Base-by-base conservation (phyloP, 2,329 filamentous ascomycete species). In the Aspergillus felis region DNA sequence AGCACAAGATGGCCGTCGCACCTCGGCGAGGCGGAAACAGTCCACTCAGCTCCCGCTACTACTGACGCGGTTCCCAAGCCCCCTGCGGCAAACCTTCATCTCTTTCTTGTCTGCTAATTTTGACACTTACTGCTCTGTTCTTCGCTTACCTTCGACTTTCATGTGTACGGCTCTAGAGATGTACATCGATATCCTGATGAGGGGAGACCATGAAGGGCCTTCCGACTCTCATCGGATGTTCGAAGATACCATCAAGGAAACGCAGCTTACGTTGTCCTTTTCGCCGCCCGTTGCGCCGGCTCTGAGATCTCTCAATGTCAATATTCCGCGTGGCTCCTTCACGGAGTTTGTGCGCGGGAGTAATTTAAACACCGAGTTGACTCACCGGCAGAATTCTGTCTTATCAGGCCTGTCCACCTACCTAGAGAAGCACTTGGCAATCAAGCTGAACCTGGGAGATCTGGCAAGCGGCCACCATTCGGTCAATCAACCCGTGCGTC, bases 1-100 rank as follows among this genome's bases (percentile, higher is more conserved):
- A 2, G 70, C 76, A 17, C 68, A 73, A 2, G 60, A 66, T 29
- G 57, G 53, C 14, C 63, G 58, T 25, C 54, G 51, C 7, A 53
- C 44, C 22, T 47, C 44, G 24, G 22, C 54, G 17, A 55, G 57
- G 10, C 61, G 62, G 22, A 67, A 71, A 4, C 61, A 70, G 1
- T 80, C 79, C 51, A 82, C 80, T 1, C 69, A 75, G 17, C 73
- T 84, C 3, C 81, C 81, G 0, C 66, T 84, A 14, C 69, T 84
- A 14, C 66, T 84, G 44, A 77, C 81, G 3, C 79, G 79, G 57
- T 78, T 83, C 66, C 81, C 82, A 1, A 79, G 74, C 35, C 68
- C 76, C 0, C 68, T 83, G 10, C 76, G 81, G 4, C 78, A 81
- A 41, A 73, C 74, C 2, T 76, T 84, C 53, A 66, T 81, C 52